Percentiles rank a stretch among this genome's conserved stretches.
These are phyloP conservation scores for Neonectria hederae DNA, from an alignment of 2,329 filamentous ascomycete genomes.

Conservation along the genomic window DNA sequence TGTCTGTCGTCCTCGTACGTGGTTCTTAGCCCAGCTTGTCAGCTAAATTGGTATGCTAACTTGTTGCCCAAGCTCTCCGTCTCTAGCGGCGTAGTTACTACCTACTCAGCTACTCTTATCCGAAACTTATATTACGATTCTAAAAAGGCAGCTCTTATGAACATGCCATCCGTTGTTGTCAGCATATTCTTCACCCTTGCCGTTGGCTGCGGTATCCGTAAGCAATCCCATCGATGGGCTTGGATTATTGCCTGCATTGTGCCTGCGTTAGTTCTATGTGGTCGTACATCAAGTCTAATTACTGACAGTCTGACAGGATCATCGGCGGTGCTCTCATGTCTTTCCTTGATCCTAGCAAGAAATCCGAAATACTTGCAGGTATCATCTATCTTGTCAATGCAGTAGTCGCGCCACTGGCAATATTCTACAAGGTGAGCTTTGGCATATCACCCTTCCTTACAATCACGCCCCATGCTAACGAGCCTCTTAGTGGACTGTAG, in stretches of 20 bases:
- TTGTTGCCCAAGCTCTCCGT: slow-evolving; percentile 52
- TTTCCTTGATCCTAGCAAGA: slow-evolving; percentile 57
- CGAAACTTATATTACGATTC: slow-evolving; percentile 56
- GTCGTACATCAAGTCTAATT: too few relatives aligned
- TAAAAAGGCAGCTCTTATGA: slow-evolving; percentile 60
- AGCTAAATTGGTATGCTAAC: not conserved
- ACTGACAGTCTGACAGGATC: slow-evolving; percentile 44
- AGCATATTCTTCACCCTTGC: slow-evolving; percentile 62
- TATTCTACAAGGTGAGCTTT: slow-evolving; percentile 56
- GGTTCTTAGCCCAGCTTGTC: too few relatives aligned
- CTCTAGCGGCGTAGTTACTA: slow-evolving; percentile 63
- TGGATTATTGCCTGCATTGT: slow-evolving; percentile 60
- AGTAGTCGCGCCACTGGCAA: slow-evolving; percentile 55
- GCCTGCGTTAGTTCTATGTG: slow-evolving; percentile 50
- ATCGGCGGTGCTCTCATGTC: slow-evolving; percentile 63
- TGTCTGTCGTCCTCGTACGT: slow-evolving; percentile 59
- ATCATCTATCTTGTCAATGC: slow-evolving; percentile 63
- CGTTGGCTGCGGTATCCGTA: slow-evolving; percentile 58
- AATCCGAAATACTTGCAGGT: slow-evolving; percentile 57
- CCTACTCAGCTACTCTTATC: slow-evolving; percentile 65
- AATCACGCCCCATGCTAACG: too few relatives aligned
- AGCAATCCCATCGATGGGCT: slow-evolving; percentile 58
- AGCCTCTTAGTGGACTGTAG: slow-evolving; percentile 53
- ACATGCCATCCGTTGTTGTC: slow-evolving; percentile 63
- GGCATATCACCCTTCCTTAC: too few relatives aligned